A percentile compares a stretch with the other conserved stretches of the same genome.
phyloP scores from a whole-genome alignment of 2,329 filamentous ascomycete genomes.

The Penicillium expansum region DNA sequence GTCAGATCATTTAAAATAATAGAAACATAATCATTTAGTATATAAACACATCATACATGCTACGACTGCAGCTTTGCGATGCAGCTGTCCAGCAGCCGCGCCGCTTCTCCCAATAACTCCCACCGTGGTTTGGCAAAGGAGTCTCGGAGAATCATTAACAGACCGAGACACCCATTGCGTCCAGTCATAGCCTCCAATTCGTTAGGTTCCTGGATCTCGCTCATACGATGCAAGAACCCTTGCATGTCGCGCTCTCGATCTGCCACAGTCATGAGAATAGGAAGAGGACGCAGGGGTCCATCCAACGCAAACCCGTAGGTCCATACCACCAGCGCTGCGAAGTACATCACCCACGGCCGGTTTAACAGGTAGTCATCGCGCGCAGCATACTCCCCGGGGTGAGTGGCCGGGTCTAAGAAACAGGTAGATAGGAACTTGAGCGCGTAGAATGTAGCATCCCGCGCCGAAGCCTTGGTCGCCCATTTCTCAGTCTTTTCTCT shows the following conservation, averaged over 20 bases:
- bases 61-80: constrained; percentile 57
- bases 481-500: constrained; percentile 77
- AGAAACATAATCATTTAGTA: constrained; percentile 3
- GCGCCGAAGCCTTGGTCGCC: constrained; percentile 82
- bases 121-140: constrained; percentile 81
- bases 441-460: constrained; percentile 90
- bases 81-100: constrained; percentile 75
- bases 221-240: constrained; percentile 69
- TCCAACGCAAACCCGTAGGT: constrained; percentile 90
- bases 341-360: constrained; percentile 92
- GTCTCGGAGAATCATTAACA: constrained; percentile 77
- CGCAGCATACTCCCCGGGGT: constrained; percentile 63
- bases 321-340: constrained; percentile 89
- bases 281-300: constrained; percentile 60
- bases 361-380: constrained; percentile 88
- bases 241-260: constrained; percentile 77
- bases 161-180: constrained; percentile 76
- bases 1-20: not conserved
- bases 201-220: constrained; percentile 69
- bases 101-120: constrained; percentile 88
- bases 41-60: constrained; percentile 8
- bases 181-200: constrained; percentile 71
- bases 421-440: constrained; percentile 78
- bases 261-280: constrained; percentile 57
- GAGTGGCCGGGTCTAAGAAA: constrained; percentile 58